Percentiles rank a stretch among this genome's conserved stretches.
Evolutionary conservation across 371 early-diverging fungal species (phyloP).

Genomic region (Actinomortierella ambigua): DNA sequence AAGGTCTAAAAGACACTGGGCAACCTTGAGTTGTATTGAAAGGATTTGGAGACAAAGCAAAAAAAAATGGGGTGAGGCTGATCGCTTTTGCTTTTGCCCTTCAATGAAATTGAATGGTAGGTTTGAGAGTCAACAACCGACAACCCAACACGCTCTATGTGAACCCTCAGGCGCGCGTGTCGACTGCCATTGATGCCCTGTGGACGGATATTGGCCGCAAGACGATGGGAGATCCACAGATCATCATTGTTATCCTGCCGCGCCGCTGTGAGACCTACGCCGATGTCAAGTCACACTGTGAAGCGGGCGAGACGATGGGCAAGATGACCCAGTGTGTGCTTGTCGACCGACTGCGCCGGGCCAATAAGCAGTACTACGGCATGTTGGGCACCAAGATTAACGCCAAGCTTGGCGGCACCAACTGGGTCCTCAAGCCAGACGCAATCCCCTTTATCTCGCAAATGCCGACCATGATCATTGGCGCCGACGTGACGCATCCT

Average conservation of each 20-base stretch:
- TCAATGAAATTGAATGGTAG: too few relatives aligned
- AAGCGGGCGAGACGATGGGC: slow-evolving; percentile 19
- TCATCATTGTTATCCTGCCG: slow-evolving; percentile 36
- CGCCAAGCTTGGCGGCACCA: slow-evolving; percentile 58
- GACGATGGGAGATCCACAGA: too few relatives aligned
- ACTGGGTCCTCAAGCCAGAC: slow-evolving; percentile 21
- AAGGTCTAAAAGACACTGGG: slow-evolving; percentile 1
- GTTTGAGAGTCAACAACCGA: slow-evolving; percentile 52
- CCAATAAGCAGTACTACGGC: slow-evolving; percentile 49
- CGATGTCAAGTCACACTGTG: slow-evolving; percentile 36
- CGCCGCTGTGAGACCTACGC: slow-evolving; percentile 27
- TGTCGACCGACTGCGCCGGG: slow-evolving; percentile 11
- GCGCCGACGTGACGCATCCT: slow-evolving; percentile 71
- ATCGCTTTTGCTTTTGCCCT: too few relatives aligned
- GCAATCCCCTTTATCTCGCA: slow-evolving; percentile 43
- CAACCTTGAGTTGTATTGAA: too few relatives aligned
- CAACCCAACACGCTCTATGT: slow-evolving; percentile 63
- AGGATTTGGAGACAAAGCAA: too few relatives aligned
- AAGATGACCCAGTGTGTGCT: slow-evolving; percentile 42
- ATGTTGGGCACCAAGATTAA: slow-evolving; percentile 52
- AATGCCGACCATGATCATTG: slow-evolving; percentile 59
- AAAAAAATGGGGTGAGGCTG: too few relatives aligned
- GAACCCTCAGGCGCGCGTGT: slow-evolving; percentile 56
- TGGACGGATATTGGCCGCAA: slow-evolving; percentile 29
- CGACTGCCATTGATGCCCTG: slow-evolving; percentile 56